Conservation (phyloP, 139 green algal genomes). For the Ulvella scutata region DNA sequence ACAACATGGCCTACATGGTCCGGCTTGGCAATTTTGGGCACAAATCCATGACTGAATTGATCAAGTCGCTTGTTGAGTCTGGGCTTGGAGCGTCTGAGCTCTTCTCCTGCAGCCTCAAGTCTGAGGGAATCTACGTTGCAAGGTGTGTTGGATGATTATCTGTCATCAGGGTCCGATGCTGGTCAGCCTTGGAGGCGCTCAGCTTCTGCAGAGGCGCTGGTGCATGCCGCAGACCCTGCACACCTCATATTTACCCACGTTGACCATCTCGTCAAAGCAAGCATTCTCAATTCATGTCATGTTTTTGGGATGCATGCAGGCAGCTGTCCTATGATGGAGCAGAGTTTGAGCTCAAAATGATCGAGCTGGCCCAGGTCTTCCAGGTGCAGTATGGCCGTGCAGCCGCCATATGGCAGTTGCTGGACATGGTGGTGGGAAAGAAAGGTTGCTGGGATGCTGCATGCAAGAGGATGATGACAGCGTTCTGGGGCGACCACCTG, state of each 20-base stretch:
- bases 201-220: no score
- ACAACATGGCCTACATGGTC: constrained; percentile 83
- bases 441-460: constrained; percentile 7
- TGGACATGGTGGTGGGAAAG: constrained; percentile 26
- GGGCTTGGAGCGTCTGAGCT: constrained; percentile 56
- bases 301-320: neutral
- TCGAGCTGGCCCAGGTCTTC: constrained; percentile 36
- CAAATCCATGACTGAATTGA: constrained; percentile 9
- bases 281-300: no score
- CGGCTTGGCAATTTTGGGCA: constrained; percentile 29
- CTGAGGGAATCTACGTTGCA: constrained; percentile 60
- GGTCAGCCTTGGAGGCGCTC: no score
- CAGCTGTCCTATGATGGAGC: constrained; percentile 38
- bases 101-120: constrained; percentile 58
- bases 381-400: constrained; percentile 55
- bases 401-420: constrained; percentile 39
- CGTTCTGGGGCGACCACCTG: constrained; percentile 42
- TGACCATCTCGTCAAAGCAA: no score
- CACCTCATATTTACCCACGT: no score
- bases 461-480: neutral
- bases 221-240: no score
- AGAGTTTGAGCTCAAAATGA: constrained; percentile 51
- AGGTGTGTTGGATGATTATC: neutral
- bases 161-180: neutral
- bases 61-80: constrained; percentile 16